Evolutionary conservation across 345 rosid species (phyloP).

Genomic region (Limnanthes douglasii): DNA sequence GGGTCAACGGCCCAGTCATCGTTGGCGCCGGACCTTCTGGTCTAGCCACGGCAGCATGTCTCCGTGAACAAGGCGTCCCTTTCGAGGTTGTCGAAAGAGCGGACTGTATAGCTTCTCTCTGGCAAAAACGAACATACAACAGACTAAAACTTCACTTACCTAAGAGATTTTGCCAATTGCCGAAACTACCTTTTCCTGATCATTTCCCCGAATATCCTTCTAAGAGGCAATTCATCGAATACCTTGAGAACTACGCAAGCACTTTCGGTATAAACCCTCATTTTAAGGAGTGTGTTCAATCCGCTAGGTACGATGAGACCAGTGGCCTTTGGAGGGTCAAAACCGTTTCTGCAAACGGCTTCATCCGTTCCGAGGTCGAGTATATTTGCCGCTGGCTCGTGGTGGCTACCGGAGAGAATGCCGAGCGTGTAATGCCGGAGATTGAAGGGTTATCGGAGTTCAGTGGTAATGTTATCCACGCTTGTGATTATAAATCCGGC

Average conservation of each 20-base stretch:
- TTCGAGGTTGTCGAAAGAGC: slow-evolving; percentile 57
- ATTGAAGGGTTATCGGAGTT: slow-evolving; percentile 59
- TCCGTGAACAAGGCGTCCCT: slow-evolving; percentile 54
- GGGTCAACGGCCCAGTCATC: slow-evolving; percentile 63
- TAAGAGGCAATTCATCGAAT: slow-evolving; percentile 49
- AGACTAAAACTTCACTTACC: slow-evolving; percentile 79
- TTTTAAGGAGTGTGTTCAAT: slow-evolving; percentile 77
- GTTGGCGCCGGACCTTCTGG: slow-evolving; percentile 89
- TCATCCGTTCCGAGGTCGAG: slow-evolving; percentile 37
- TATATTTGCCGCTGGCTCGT: slow-evolving; percentile 87
- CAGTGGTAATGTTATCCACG: slow-evolving; percentile 52
- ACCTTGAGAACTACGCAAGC: slow-evolving; percentile 59
- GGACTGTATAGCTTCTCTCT: slow-evolving; percentile 72
- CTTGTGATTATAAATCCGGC: slow-evolving; percentile 66
- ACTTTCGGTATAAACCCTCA: slow-evolving; percentile 46
- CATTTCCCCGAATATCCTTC: slow-evolving; percentile 66
- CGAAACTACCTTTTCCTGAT: slow-evolving; percentile 65
- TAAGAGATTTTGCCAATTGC: slow-evolving; percentile 64
- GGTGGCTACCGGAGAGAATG: slow-evolving; percentile 96
- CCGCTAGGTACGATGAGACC: slow-evolving; percentile 64
- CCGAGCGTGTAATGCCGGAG: slow-evolving; percentile 65
- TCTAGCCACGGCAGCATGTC: slow-evolving; percentile 72
- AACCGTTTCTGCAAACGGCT: slow-evolving; percentile 20
- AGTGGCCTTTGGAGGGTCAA: slow-evolving; percentile 70
- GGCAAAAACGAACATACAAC: slow-evolving; percentile 70